A percentile compares a stretch with the other conserved stretches of the same genome.
phyloP scores from a whole-genome alignment of 257 asterid genomes.

The Nicotiana tomentosiformis region DNA sequence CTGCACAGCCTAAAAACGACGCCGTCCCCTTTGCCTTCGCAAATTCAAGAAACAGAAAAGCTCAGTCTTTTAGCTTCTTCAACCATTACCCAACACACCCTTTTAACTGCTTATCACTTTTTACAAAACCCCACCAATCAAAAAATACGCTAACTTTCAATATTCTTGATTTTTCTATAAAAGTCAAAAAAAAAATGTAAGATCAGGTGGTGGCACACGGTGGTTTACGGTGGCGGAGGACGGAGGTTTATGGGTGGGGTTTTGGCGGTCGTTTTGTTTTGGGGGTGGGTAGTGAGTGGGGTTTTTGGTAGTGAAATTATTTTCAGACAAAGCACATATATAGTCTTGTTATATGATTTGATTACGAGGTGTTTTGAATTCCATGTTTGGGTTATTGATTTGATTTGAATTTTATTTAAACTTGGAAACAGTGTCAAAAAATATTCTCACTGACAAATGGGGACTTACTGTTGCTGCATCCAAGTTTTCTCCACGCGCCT shows the following conservation, averaged over 20 bases:
- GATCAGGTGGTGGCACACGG: not conserved
- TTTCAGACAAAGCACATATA: not conserved
- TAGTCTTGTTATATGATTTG: no score
- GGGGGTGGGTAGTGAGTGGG: not conserved
- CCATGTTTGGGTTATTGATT: not conserved
- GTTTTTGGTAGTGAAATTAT: not conserved
- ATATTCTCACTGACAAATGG: not conserved
- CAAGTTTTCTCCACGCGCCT: not conserved
- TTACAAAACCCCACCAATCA: conserved; percentile 2
- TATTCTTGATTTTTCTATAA: not conserved
- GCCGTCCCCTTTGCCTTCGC: not conserved
- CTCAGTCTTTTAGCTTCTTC: not conserved
- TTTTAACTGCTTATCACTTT: not conserved
- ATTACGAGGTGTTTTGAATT: not conserved
- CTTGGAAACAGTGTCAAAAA: not conserved
- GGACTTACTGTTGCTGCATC: not conserved
- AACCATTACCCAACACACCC: not conserved
- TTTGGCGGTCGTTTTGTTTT: not conserved
- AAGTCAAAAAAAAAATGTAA: not conserved
- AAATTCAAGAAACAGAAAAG: not conserved
- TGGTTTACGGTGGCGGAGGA: not conserved
- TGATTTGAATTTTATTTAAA: not conserved
- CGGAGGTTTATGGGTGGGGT: not conserved
- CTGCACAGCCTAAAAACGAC: not conserved
- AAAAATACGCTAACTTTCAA: not conserved